A percentile compares a stretch with the other conserved stretches of the same genome.
Evolutionary conservation across 2,329 filamentous ascomycete species (phyloP).

Genomic region (Cladosporium sp.): DNA sequence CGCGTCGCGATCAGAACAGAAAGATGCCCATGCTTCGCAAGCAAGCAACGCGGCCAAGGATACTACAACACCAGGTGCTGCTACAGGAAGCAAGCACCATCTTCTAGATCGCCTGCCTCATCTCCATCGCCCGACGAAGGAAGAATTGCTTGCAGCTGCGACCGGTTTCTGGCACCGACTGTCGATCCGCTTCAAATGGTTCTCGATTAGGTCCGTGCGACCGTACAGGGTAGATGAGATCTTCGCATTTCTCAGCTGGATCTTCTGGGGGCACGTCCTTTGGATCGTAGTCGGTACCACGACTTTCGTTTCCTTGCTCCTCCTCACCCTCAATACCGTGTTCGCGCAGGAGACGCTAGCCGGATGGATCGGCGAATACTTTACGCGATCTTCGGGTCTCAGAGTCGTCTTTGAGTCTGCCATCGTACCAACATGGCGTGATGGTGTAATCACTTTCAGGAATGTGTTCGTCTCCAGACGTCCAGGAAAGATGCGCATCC

Average conservation of each 20-base stretch:
- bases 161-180: conserved; percentile 88
- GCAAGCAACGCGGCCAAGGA: conserved; percentile 26
- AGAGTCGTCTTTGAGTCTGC: conserved; percentile 96
- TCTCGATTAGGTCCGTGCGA: conserved; percentile 85
- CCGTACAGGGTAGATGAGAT: conserved; percentile 97
- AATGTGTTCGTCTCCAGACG: conserved; percentile 93
- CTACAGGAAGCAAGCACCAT: conserved; percentile 14
- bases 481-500: conserved; percentile 61
- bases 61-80: conserved; percentile 10
- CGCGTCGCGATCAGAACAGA: conserved; percentile 14
- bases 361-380: conserved; percentile 87
- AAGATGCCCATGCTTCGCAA: conserved; percentile 20
- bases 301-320: conserved; percentile 88
- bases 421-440: conserved; percentile 91
- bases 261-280: conserved; percentile 83
- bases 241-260: conserved; percentile 91
- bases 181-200: conserved; percentile 93
- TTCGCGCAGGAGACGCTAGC: conserved; percentile 95
- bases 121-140: conserved; percentile 77
- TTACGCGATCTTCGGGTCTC: conserved; percentile 87
- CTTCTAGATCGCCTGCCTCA: conserved; percentile 59
- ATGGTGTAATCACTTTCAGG: conserved; percentile 91
- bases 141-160: conserved; percentile 84
- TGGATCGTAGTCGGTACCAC: conserved; percentile 97
- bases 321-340: conserved; percentile 89